Conservation (phyloP, 352 stramenopile genomes). For the Globisporangium cederbergense region DNA sequence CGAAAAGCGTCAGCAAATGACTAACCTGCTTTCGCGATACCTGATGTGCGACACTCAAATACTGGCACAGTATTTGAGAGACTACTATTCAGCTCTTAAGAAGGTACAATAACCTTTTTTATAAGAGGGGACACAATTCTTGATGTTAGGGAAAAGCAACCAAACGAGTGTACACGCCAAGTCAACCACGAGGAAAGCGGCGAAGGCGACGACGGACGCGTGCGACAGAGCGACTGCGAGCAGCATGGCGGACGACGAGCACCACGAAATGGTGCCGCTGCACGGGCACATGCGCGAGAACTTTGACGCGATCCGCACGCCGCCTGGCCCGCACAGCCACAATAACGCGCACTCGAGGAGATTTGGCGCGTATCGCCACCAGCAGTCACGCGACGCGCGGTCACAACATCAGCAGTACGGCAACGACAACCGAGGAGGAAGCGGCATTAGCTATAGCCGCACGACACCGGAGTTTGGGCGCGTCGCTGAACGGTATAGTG, state of each 20-base stretch:
- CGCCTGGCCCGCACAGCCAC: background rate
- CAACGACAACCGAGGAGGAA: background rate
- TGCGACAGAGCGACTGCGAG: no score
- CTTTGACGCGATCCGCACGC: slow-evolving; percentile 4
- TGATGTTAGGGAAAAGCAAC: no score
- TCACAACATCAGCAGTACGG: slow-evolving; percentile 2
- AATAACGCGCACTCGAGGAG: background rate
- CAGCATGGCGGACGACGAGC: background rate
- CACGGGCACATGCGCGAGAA: background rate
- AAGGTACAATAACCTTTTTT: no score
- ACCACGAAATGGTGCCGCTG: slow-evolving; percentile 1
- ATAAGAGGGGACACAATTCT: no score
- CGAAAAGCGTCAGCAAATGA: no score
- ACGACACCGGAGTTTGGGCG: slow-evolving; percentile 6
- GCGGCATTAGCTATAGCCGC: background rate
- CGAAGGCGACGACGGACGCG: no score
- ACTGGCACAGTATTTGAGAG: no score
- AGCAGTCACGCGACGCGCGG: background rate
- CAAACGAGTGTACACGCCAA: no score
- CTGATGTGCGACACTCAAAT: no score
- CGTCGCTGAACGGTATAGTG: background rate
- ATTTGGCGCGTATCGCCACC: background rate
- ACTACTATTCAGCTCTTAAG: no score
- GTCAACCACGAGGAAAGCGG: no score
- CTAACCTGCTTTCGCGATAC: no score